A percentile compares a stretch with the other conserved stretches of the same genome.
Conservation (phyloP, 257 asterid species). For the Gentiana dahurica region DNA sequence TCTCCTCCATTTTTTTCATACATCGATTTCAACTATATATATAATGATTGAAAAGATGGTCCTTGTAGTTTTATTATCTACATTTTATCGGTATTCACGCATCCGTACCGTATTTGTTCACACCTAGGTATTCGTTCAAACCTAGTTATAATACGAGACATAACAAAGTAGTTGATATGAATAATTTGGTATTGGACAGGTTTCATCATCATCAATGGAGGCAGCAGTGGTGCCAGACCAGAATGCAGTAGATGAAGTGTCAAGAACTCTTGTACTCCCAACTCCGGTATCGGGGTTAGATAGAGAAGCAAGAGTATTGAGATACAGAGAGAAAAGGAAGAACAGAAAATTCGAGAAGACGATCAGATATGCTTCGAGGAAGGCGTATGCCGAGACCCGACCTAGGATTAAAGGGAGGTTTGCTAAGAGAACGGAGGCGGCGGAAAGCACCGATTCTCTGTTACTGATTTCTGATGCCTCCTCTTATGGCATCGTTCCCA, state of each 20-base stretch:
- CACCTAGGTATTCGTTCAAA: background rate
- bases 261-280: constrained; percentile 28
- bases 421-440: constrained; percentile 57
- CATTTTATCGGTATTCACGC: no score
- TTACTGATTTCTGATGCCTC: constrained; percentile 21
- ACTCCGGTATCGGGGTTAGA: constrained; percentile 38
- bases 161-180: background rate
- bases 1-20: background rate
- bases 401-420: constrained; percentile 78
- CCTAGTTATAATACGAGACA: background rate
- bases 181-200: constrained; percentile 15
- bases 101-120: no score
- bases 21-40: background rate
- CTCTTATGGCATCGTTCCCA: constrained; percentile 55
- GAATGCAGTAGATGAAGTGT: constrained; percentile 35
- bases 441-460: constrained; percentile 26
- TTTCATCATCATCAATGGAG: constrained; percentile 63
- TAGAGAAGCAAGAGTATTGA: constrained; percentile 59
- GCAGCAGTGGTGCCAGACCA: constrained; percentile 68
- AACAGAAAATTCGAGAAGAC: constrained; percentile 67
- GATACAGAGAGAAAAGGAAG: constrained; percentile 80
- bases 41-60: background rate
- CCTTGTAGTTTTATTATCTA: no score
- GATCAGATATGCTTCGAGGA: constrained; percentile 71
- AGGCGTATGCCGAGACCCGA: constrained; percentile 81